Evolutionary conservation across 257 asterid genomes (phyloP).

Genomic region (Solanum chiquidenum): DNA sequence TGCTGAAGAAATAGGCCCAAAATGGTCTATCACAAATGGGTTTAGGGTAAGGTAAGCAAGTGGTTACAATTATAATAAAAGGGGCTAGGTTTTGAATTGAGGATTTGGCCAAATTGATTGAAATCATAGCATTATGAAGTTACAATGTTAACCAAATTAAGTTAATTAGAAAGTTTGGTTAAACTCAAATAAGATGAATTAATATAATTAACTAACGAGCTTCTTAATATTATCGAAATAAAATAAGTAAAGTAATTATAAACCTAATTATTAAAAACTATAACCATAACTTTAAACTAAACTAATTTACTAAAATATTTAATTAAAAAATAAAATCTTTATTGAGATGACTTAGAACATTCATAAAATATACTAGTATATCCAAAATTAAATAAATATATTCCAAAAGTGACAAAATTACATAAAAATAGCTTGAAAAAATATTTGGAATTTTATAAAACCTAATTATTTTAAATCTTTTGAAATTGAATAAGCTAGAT

Average conservation of each 20-base stretch:
- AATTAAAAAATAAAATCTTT: too few relatives aligned
- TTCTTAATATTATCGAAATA: too few relatives aligned
- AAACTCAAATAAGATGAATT: neutral
- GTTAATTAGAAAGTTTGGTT: neutral
- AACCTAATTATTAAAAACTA: neutral
- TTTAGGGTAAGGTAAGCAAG: neutral
- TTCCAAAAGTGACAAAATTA: neutral
- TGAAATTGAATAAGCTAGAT: neutral
- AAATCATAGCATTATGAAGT: neutral
- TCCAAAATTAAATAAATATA: neutral
- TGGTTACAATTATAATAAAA: neutral
- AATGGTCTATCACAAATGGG: neutral
- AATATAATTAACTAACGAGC: neutral
- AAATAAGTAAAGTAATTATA: neutral
- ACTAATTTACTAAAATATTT: neutral
- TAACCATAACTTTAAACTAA: neutral
- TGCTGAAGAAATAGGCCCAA: neutral
- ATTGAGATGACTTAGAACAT: neutral
- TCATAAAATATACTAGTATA: too few relatives aligned
- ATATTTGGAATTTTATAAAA: neutral
- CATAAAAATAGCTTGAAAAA: neutral
- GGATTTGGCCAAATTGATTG: too few relatives aligned
- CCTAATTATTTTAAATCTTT: neutral
- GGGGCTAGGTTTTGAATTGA: neutral
- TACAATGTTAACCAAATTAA: neutral